These are phyloP conservation scores for Golubevia sp. DNA, from an alignment of 1,284 basidiomycete species.

Conservation along the genomic window DNA sequence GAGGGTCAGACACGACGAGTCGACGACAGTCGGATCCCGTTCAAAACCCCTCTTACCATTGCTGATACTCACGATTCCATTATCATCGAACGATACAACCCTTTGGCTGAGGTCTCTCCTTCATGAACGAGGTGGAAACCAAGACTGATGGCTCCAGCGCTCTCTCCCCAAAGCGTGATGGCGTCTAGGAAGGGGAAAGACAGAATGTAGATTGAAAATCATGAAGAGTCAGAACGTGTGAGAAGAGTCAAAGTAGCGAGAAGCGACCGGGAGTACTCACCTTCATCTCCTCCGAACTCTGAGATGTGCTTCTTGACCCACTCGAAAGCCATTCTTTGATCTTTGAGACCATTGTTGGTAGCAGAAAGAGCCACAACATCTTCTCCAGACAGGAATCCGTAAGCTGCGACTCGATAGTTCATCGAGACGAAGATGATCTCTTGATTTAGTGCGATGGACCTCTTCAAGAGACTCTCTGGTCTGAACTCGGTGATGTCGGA, in stretches of 20 bases:
- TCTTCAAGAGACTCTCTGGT: slow-evolving; percentile 64
- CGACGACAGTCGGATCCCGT: neutral
- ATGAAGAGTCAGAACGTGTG: too few species aligned
- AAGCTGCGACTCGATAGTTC: slow-evolving; percentile 67
- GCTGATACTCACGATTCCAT: neutral
- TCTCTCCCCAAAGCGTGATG: slow-evolving; percentile 65
- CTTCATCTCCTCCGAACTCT: slow-evolving; percentile 65
- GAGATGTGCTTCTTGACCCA: slow-evolving; percentile 66
- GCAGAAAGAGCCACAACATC: slow-evolving; percentile 47
- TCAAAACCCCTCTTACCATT: neutral
- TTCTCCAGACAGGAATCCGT: slow-evolving; percentile 67
- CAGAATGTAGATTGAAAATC: too few species aligned
- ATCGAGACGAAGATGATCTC: slow-evolving; percentile 68
- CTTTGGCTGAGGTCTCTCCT: neutral
- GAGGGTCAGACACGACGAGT: neutral
- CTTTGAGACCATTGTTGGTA: slow-evolving; percentile 65
- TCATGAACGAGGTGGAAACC: slow-evolving; percentile 1
- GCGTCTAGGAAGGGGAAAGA: too few species aligned
- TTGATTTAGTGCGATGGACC: slow-evolving; percentile 66
- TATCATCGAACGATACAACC: neutral
- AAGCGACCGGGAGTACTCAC: too few species aligned
- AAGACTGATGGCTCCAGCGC: slow-evolving; percentile 53
- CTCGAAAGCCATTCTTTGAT: slow-evolving; percentile 65
- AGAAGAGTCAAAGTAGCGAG: too few species aligned
- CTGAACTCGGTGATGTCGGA: slow-evolving; percentile 39